Percentiles rank a stretch among this genome's conserved stretches.
Conservation (phyloP, 2,329 filamentous ascomycete species). For the Nemania sp. region DNA sequence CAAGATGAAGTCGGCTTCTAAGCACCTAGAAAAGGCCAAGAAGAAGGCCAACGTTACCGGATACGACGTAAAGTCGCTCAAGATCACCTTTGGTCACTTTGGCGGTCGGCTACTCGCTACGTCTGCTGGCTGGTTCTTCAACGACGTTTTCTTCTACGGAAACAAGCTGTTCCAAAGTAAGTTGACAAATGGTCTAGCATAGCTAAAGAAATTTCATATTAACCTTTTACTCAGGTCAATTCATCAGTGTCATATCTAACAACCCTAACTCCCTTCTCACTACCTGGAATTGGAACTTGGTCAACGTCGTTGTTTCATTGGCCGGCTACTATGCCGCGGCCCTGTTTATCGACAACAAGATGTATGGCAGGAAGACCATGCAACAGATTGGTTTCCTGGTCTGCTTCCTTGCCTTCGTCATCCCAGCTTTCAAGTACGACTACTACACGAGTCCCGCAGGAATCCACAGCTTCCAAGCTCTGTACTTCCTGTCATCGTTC, state of each 20-base stretch:
- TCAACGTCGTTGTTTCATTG: slow-evolving; percentile 89
- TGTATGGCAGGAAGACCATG: slow-evolving; percentile 97
- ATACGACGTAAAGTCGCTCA: slow-evolving; percentile 88
- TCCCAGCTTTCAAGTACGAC: slow-evolving; percentile 88
- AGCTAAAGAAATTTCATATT: background rate
- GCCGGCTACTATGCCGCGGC: slow-evolving; percentile 91
- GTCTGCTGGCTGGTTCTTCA: slow-evolving; percentile 91
- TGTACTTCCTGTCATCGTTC: slow-evolving; percentile 98
- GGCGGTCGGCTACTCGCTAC: slow-evolving; percentile 89
- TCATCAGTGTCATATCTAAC: slow-evolving; percentile 84
- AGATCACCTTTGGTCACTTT: slow-evolving; percentile 83
- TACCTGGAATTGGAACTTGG: slow-evolving; percentile 90
- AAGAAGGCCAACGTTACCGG: slow-evolving; percentile 88
- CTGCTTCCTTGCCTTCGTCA: slow-evolving; percentile 92
- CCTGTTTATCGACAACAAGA: slow-evolving; percentile 92
- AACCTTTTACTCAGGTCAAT: slow-evolving; percentile 63
- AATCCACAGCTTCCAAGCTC: slow-evolving; percentile 92
- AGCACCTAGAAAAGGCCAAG: slow-evolving; percentile 85
- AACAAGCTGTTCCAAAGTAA: slow-evolving; percentile 93
- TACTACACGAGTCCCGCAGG: slow-evolving; percentile 80
- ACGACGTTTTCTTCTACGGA: slow-evolving; percentile 99
- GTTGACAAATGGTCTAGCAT: background rate
- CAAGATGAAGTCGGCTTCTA: slow-evolving; percentile 91
- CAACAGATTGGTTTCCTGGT: slow-evolving; percentile 93
- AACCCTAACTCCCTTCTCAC: slow-evolving; percentile 80